Conservation (phyloP, 768 basidiomycete genomes). For the Cystobasidium tubakii region DNA sequence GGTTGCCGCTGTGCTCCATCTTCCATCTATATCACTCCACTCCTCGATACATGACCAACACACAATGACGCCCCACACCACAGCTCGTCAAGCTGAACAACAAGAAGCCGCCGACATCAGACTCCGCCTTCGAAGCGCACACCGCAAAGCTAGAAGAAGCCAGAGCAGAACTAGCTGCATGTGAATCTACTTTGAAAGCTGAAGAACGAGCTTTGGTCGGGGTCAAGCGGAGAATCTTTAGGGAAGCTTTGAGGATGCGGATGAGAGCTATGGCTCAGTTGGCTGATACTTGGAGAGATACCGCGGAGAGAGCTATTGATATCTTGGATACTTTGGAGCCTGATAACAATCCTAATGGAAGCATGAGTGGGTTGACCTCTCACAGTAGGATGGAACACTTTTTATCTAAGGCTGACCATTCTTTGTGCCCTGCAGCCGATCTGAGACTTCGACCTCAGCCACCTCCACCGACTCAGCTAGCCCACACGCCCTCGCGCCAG, state of each 20-base stretch:
- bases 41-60: background rate
- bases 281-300: slow-evolving; percentile 39
- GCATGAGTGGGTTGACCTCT: slow-evolving; percentile 25
- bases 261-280: slow-evolving; percentile 45
- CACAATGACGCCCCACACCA: background rate
- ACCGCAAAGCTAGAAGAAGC: slow-evolving; percentile 44
- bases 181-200: slow-evolving; percentile 44
- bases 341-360: slow-evolving; percentile 17
- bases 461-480: slow-evolving; percentile 26
- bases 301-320: slow-evolving; percentile 29
- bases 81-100: slow-evolving; percentile 44
- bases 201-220: slow-evolving; percentile 42
- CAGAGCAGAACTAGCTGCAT: slow-evolving; percentile 44
- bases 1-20: background rate
- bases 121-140: slow-evolving; percentile 36
- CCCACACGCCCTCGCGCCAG: slow-evolving; percentile 9
- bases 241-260: slow-evolving; percentile 42
- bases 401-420: background rate
- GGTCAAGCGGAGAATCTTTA: slow-evolving; percentile 44
- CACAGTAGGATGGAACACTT: background rate
- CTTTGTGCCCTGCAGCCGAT: slow-evolving; percentile 12
- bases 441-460: slow-evolving; percentile 18
- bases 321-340: slow-evolving; percentile 26
- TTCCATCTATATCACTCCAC: background rate
- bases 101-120: slow-evolving; percentile 42